Percentiles rank a stretch among this genome's conserved stretches.
These are phyloP conservation scores for Bocquillonia castaneifolia DNA, from an alignment of 441 rosid genomes.

Conservation along the genomic window DNA sequence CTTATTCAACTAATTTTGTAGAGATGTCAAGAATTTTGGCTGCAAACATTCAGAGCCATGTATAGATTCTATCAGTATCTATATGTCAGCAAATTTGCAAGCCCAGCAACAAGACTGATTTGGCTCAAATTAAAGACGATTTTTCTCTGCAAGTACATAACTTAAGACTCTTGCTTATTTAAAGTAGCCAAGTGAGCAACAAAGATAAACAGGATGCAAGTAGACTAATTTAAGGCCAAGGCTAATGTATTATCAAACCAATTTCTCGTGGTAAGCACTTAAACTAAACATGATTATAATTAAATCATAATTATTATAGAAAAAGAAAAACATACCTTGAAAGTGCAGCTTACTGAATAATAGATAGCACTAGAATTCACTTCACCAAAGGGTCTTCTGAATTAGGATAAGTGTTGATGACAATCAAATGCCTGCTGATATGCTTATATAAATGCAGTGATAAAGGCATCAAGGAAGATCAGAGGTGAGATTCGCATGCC, in stretches of 20 bases:
- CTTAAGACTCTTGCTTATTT: background rate
- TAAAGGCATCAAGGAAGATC: background rate
- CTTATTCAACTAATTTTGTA: background rate
- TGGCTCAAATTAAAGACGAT: background rate
- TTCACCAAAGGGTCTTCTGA: background rate
- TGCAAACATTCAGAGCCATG: background rate
- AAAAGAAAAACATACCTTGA: background rate
- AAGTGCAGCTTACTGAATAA: background rate
- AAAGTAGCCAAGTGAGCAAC: background rate
- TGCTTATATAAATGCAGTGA: constrained; percentile 5
- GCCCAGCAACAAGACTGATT: too few species aligned
- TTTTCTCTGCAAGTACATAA: background rate
- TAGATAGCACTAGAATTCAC: background rate
- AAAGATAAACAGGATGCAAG: background rate
- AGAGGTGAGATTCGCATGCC: background rate
- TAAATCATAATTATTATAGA: background rate
- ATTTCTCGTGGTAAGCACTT: background rate
- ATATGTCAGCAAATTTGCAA: too few species aligned
- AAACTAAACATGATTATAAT: background rate
- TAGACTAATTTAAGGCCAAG: background rate
- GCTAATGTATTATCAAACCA: background rate
- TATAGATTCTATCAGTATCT: too few species aligned
- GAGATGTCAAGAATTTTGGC: background rate
- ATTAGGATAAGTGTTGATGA: background rate
- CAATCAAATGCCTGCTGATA: constrained; percentile 1